Conservation (phyloP, 768 basidiomycete genomes). For the Amanita muscaria region DNA sequence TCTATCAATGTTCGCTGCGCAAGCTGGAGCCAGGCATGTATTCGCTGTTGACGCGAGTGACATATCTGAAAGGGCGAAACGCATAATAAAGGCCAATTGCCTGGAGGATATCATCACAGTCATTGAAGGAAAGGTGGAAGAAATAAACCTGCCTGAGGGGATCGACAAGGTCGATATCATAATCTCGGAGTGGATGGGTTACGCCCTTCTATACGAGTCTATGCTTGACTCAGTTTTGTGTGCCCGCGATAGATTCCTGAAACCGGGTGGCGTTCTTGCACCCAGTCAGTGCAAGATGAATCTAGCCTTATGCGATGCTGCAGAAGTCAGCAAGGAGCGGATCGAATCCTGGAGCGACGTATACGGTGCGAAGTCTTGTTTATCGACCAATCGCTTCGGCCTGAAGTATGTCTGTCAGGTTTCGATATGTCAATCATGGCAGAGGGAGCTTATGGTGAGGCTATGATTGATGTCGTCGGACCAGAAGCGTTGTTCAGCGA, state of each 20-base stretch:
- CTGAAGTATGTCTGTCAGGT: slow-evolving; percentile 35
- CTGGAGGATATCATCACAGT: slow-evolving; percentile 74
- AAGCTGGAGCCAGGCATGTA: slow-evolving; percentile 83
- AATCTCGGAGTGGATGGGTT: slow-evolving; percentile 98
- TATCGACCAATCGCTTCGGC: neutral
- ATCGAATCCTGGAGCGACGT: slow-evolving; percentile 87
- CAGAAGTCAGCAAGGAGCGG: slow-evolving; percentile 69
- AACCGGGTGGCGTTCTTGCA: slow-evolving; percentile 74
- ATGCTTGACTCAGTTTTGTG: slow-evolving; percentile 94
- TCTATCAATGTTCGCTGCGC: slow-evolving; percentile 82
- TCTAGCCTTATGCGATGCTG: slow-evolving; percentile 73
- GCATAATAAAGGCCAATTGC: slow-evolving; percentile 71
- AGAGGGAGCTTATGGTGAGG: slow-evolving; percentile 65
- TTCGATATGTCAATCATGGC: slow-evolving; percentile 87
- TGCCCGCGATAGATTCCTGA: slow-evolving; percentile 82
- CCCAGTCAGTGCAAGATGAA: slow-evolving; percentile 86
- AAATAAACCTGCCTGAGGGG: slow-evolving; percentile 66
- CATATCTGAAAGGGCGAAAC: slow-evolving; percentile 67
- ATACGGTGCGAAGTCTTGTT: slow-evolving; percentile 50
- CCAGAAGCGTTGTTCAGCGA: slow-evolving; percentile 57
- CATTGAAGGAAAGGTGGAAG: slow-evolving; percentile 85
- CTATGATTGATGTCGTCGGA: slow-evolving; percentile 72
- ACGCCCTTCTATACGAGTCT: slow-evolving; percentile 85
- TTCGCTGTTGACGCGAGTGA: slow-evolving; percentile 88
- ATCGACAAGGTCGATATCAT: slow-evolving; percentile 84